These are phyloP conservation scores for Amoeboaphelidium occidentale DNA, from an alignment of 371 early-diverging fungal genomes.

Conservation along the genomic window DNA sequence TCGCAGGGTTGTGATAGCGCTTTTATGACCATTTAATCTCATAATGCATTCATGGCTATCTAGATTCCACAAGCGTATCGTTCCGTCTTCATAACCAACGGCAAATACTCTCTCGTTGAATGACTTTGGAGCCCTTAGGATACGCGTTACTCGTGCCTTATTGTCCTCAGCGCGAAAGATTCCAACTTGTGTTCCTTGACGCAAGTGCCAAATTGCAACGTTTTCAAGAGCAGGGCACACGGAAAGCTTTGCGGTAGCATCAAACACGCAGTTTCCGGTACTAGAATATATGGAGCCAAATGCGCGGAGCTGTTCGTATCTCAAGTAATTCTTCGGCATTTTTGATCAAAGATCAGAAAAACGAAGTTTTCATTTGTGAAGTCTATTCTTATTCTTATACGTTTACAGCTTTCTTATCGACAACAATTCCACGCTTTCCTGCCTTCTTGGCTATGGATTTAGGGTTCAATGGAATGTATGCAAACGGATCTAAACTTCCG, in stretches of 20 bases:
- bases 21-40: slow-evolving; percentile 72
- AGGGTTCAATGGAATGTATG: slow-evolving; percentile 65
- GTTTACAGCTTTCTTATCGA: not conserved
- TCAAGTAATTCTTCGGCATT: slow-evolving; percentile 36
- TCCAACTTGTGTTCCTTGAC: slow-evolving; percentile 45
- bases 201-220: slow-evolving; percentile 59
- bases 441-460: not conserved
- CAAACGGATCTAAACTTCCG: slow-evolving; percentile 72
- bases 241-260: slow-evolving; percentile 35
- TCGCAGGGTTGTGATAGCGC: slow-evolving; percentile 52
- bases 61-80: slow-evolving; percentile 45
- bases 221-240: slow-evolving; percentile 58
- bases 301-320: slow-evolving; percentile 42
- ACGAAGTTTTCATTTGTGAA: not conserved
- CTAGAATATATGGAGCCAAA: slow-evolving; percentile 65
- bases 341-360: slow-evolving; percentile 5
- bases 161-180: not conserved
- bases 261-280: slow-evolving; percentile 37
- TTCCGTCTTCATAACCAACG: slow-evolving; percentile 30
- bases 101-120: slow-evolving; percentile 3
- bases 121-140: not conserved
- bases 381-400: not conserved
- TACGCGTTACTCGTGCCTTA: not conserved
- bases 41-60: slow-evolving; percentile 21
- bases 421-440: not conserved